Evolutionary conservation across 192 early-diverging fungal genomes (phyloP).

Genomic region (Coemansia sp.): DNA sequence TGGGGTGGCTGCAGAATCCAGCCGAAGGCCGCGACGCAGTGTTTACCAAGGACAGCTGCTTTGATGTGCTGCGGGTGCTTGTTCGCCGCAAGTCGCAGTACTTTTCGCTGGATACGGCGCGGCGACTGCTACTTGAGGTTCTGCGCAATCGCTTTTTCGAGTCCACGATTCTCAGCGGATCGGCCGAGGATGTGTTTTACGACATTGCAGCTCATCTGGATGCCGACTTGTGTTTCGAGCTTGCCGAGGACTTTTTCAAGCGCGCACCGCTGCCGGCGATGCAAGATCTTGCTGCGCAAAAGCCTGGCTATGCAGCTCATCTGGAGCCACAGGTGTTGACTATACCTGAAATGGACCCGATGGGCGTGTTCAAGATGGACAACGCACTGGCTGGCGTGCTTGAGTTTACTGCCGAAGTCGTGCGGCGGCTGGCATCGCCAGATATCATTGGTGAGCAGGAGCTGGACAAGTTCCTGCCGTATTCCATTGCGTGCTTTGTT

Average conservation of each 20-base stretch:
- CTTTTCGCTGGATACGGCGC: constrained; percentile 37
- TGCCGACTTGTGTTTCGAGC: constrained; percentile 42
- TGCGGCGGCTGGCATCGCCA: constrained; percentile 26
- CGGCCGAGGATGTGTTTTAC: constrained; percentile 51
- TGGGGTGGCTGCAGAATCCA: constrained; percentile 48
- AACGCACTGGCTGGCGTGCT: constrained; percentile 53
- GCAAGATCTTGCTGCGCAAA: constrained; percentile 9
- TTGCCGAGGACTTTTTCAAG: constrained; percentile 47
- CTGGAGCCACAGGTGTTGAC: constrained; percentile 19
- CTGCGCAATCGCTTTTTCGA: constrained; percentile 51
- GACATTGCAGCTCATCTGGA: constrained; percentile 50
- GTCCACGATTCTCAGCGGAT: constrained; percentile 51
- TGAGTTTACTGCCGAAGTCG: constrained; percentile 46
- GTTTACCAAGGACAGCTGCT: constrained; percentile 53
- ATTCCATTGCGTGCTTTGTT: constrained; percentile 30
- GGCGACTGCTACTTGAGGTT: constrained; percentile 43
- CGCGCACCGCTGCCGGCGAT: constrained; percentile 38
- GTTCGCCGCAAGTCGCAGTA: constrained; percentile 49
- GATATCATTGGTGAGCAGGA: constrained; percentile 24
- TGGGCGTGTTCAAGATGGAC: constrained; percentile 50
- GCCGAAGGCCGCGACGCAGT: constrained; percentile 47
- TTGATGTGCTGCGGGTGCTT: constrained; percentile 53
- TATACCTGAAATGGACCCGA: constrained; percentile 31
- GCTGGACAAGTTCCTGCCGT: constrained; percentile 44
- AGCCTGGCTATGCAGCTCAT: constrained; percentile 26